Conservation (phyloP, 2,329 filamentous ascomycete species). For the Venturia nashicola region DNA sequence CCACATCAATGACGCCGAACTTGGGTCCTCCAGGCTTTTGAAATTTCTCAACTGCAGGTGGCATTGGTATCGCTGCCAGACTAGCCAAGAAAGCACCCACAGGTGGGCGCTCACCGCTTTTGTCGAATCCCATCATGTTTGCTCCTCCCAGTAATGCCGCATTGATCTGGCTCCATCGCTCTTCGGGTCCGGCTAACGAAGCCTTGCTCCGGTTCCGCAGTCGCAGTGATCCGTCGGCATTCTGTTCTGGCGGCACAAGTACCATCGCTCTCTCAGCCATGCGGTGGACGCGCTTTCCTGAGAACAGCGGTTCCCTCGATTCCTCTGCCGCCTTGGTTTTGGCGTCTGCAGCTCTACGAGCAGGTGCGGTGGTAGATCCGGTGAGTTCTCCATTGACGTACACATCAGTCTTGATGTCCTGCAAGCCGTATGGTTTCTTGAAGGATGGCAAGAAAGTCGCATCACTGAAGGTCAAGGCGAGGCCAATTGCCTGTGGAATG, state of each 20-base stretch:
- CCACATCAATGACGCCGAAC: constrained; percentile 27
- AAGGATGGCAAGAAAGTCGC: constrained; percentile 20
- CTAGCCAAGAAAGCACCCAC: constrained; percentile 27
- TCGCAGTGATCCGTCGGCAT: constrained; percentile 15
- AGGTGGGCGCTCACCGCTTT: constrained; percentile 20
- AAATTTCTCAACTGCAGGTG: constrained; percentile 19
- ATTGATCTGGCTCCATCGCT: constrained; percentile 25
- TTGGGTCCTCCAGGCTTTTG: constrained; percentile 19
- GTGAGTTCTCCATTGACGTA: constrained; percentile 34
- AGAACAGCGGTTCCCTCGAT: constrained; percentile 18
- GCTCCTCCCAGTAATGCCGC: constrained; percentile 22
- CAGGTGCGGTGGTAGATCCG: constrained; percentile 8
- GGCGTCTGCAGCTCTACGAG: neutral
- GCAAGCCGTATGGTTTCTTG: constrained; percentile 7
- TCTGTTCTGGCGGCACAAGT: constrained; percentile 20
- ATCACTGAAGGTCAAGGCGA: constrained; percentile 14
- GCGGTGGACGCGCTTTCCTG: constrained; percentile 26
- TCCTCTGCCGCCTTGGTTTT: constrained; percentile 7
- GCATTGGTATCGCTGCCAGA: constrained; percentile 26
- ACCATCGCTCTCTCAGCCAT: constrained; percentile 34
- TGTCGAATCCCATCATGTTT: constrained; percentile 21
- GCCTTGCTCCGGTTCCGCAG: constrained; percentile 9
- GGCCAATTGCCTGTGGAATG: constrained; percentile 14
- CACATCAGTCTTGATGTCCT: constrained; percentile 34
- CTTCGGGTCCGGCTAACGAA: constrained; percentile 10